Evolutionary conservation across 2,329 filamentous ascomycete species (phyloP).

Genomic region (Curvularia verruculosa): DNA sequence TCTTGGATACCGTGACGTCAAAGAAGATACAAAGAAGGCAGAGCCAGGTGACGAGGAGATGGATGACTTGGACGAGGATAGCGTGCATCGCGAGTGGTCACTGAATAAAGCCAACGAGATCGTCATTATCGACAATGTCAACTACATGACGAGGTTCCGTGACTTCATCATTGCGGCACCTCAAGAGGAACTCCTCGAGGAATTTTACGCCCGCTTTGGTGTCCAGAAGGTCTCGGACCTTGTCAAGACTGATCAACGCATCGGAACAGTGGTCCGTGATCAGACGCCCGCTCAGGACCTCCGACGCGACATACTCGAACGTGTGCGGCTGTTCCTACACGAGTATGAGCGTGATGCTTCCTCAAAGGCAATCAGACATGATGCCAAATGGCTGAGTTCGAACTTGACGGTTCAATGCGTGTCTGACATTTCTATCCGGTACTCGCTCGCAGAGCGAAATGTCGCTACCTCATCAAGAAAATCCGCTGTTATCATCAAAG

Average conservation of each 20-base stretch:
- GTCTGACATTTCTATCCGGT: slow-evolving; percentile 75
- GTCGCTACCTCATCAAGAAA: slow-evolving; percentile 54
- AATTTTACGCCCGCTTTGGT: slow-evolving; percentile 82
- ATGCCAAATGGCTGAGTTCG: slow-evolving; percentile 88
- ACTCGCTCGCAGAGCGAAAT: slow-evolving; percentile 73
- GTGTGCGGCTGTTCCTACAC: slow-evolving; percentile 87
- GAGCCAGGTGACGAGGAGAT: slow-evolving; percentile 49
- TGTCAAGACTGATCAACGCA: slow-evolving; percentile 77
- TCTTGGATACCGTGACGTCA: slow-evolving; percentile 76
- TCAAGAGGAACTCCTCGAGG: slow-evolving; percentile 84
- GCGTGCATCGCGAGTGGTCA: slow-evolving; percentile 72
- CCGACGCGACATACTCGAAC: slow-evolving; percentile 82
- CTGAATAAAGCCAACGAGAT: slow-evolving; percentile 79
- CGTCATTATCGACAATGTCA: slow-evolving; percentile 60
- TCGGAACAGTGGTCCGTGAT: slow-evolving; percentile 70
- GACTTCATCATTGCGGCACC: slow-evolving; percentile 83
- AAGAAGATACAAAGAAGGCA: slow-evolving; percentile 60
- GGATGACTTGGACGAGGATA: slow-evolving; percentile 55
- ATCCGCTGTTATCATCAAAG: slow-evolving; percentile 75
- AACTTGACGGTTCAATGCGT: slow-evolving; percentile 81
- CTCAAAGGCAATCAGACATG: slow-evolving; percentile 72
- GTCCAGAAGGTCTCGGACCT: slow-evolving; percentile 76
- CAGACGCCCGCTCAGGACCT: slow-evolving; percentile 72
- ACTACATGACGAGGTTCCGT: slow-evolving; percentile 82
- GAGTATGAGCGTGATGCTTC: slow-evolving; percentile 72